These are phyloP conservation scores for Phytophthora nicotianae DNA, from an alignment of 352 stramenopile genomes.

Conservation along the genomic window DNA sequence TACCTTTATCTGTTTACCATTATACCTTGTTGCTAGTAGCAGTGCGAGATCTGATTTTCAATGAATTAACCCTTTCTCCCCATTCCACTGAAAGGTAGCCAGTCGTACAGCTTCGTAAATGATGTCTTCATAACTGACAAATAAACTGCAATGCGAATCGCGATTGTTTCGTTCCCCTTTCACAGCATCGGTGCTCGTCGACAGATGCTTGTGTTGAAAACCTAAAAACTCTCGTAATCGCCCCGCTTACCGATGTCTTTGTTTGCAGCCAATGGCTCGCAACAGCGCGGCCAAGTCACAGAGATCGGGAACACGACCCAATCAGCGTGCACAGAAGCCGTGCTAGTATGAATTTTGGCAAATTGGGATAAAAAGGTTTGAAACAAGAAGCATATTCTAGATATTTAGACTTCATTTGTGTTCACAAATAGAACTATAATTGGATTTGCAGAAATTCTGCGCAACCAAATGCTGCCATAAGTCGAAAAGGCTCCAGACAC, in stretches of 20 bases:
- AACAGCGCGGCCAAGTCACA: conserved; percentile 19
- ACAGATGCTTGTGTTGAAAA: conserved; percentile 3
- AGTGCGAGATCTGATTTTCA: too few species aligned
- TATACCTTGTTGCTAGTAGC: too few species aligned
- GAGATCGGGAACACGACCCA: neutral
- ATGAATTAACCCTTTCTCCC: too few species aligned
- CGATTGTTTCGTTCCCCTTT: too few species aligned
- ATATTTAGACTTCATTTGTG: neutral
- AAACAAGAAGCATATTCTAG: neutral
- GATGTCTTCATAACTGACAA: too few species aligned
- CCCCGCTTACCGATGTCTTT: conserved; percentile 22
- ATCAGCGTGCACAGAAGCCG: conserved; percentile 8
- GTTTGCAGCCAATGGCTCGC: conserved; percentile 27
- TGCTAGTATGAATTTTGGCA: neutral
- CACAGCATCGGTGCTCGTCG: conserved; percentile 6
- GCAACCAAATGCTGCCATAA: conserved; percentile 14
- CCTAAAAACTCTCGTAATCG: conserved; percentile 22
- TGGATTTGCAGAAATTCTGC: neutral
- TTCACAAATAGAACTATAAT: neutral
- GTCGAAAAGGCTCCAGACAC: conserved; percentile 23
- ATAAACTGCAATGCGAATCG: too few species aligned
- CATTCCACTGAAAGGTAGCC: too few species aligned
- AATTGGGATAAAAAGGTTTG: neutral
- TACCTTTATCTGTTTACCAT: too few species aligned
- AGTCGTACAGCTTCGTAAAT: too few species aligned